Base-by-base conservation (phyloP, 345 rosid species). In the Sapria himalayana region DNA sequence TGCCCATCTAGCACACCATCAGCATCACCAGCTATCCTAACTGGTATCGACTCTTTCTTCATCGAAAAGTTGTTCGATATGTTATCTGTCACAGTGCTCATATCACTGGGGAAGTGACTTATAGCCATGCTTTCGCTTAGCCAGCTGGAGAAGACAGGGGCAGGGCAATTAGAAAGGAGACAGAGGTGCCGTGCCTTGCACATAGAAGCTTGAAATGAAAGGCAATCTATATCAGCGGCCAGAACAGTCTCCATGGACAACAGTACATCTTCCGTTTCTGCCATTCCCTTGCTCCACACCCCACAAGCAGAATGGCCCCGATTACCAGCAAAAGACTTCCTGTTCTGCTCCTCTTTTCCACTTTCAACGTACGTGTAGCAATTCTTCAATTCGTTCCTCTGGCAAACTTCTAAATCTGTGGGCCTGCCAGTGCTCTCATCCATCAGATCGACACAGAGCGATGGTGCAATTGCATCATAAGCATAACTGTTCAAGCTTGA, bases 1-100 rank as follows among this genome's bases (percentile, higher is more conserved):
- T 77, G 93, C 39, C 92, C 62, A 57, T 89, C 99, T 41, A 69
- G 55, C 51, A 73, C 85, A 22, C 85, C 81, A 34, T 89, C 95
- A 61, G 69, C 46, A 70, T 77, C 93, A 54, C 95, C 86, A 52
- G 93, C 95, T 60, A 73, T 80, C 71, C 93, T 71, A 52, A 76
- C 73, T 18, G 99, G 93, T 53, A 80, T 64, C 16, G 75, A 45
- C 37, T 84, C 98, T 67, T 76, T 89, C 70, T 82, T 86, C 47
- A 60, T 48, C 48, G 81, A 85, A 45, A 59, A 72, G 73, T 76
- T 71, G 62, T 69, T 55, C 60, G 91, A 76, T 56, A 73, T 41
- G 54, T 66, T 71, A 56, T 84, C 95, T 15, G 81, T 65, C 77
- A 71, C 60, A 37, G 71, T 67, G 63, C 85, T 74, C 18, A 61